Evolutionary conservation across 129 eudicot species (phyloP), one percentile per base, ranked within the genome.

Genomic region (Lonicera japonica): DNA sequence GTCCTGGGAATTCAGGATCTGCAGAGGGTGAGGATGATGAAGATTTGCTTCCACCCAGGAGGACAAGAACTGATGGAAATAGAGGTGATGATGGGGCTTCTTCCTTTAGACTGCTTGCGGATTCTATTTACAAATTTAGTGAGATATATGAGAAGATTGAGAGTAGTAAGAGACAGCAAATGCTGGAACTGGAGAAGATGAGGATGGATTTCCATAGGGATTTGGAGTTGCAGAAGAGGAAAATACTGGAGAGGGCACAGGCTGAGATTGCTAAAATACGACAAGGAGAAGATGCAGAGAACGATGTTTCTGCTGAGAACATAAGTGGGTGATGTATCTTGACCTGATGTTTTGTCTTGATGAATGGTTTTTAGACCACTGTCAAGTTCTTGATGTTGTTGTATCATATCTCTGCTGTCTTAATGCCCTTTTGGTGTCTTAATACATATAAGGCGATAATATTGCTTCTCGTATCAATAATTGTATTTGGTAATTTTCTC

Each of bases 161-260:
- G 64, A 83, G 56, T 63, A 73, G 68, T 60, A 86, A 86, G 73
- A 83, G 88, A 58, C 66, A 79, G 29, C 84, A 89, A 63, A 80
- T 89, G 88, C 53, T 82, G 61, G 91, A 89, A 64, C 71, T 89
- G 68, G 95, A 89, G 52, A 86, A 82, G 56, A 83, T 89, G 90
- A 75, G 90, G 74, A 81, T 80, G 83, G 82, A 85, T 9, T 85
- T 89, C 51, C 81, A 77, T 38, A 83, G 78, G 11, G 90, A 89
- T 11, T 64, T 85, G 75, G 96, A 89, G 67, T 21, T 83, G 75
- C 88, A 89, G 75, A 85, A 81, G 81, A 85, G 84, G 59, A 81
- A 85, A 50, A 82, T 89, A 23, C 70, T 89, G 66, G 97, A 85
- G 75, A 85, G 86, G 73, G 90, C 86, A 51, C 87, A 75, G 54